phyloP scores from a whole-genome alignment of 306 rosid genomes.

The Cicer cuneatum region DNA sequence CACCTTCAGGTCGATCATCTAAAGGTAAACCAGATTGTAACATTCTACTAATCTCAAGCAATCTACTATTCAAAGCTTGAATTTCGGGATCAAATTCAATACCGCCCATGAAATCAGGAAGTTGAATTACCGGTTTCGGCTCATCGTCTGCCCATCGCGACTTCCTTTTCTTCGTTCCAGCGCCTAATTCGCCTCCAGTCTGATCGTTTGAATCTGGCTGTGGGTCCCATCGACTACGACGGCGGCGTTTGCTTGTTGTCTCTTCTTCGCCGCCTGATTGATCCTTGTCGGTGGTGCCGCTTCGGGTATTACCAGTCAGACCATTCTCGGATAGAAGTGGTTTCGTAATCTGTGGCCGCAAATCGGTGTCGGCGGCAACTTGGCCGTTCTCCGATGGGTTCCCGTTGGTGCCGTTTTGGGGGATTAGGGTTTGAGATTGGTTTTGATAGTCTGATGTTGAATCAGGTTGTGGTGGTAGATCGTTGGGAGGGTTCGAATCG shows the following conservation, averaged over 20 bases:
- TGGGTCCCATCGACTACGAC: constrained; percentile 97
- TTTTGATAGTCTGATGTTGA: constrained; percentile 5
- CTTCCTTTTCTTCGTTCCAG: constrained; percentile 77
- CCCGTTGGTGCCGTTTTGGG: constrained; percentile 16
- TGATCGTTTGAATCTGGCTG: constrained; percentile 83
- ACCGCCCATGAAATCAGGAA: constrained; percentile 97
- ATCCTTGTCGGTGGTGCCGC: constrained; percentile 81
- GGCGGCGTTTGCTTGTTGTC: constrained; percentile 78
- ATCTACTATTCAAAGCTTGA: constrained; percentile 91
- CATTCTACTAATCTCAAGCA: constrained; percentile 93
- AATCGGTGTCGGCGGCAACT: neutral
- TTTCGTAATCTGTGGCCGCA: constrained; percentile 43
- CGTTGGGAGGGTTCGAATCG: constrained; percentile 49
- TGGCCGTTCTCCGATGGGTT: constrained; percentile 34
- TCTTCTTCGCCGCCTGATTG: constrained; percentile 95
- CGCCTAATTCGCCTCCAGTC: constrained; percentile 64
- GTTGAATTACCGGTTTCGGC: constrained; percentile 86
- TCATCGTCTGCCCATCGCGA: constrained; percentile 98
- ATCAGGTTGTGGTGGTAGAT: constrained; percentile 4
- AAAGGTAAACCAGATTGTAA: constrained; percentile 87
- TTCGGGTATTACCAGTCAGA: constrained; percentile 68
- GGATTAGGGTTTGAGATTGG: constrained; percentile 29
- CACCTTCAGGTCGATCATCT: constrained; percentile 97
- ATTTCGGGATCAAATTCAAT: constrained; percentile 96
- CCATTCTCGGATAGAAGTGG: constrained; percentile 78